Conservation (phyloP, 176 grass and related monocot species). For the Avena atlantica region DNA sequence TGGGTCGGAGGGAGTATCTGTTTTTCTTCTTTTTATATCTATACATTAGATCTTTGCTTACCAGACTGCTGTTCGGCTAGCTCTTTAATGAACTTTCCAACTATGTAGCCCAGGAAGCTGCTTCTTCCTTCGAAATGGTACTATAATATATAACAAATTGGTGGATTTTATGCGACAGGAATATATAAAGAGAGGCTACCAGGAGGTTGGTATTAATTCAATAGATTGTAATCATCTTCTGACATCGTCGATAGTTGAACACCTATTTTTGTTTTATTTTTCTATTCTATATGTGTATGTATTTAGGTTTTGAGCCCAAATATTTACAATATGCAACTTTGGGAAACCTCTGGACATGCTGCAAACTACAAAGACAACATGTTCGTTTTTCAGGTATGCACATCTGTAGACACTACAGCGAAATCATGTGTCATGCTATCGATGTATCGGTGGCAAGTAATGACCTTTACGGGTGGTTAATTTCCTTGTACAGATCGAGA, state of each 20-base stretch:
- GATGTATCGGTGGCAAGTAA: not conserved
- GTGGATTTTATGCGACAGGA: constrained; percentile 85
- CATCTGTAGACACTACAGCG: constrained; percentile 13
- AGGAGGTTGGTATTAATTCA: constrained; percentile 72
- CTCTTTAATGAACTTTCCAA: constrained; percentile 37
- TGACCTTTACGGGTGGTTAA: not conserved
- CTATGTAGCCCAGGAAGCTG: constrained; percentile 88
- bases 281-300: constrained; percentile 25
- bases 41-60: constrained; percentile 22
- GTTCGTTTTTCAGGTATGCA: constrained; percentile 92
- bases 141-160: constrained; percentile 96
- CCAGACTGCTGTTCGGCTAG: not conserved
- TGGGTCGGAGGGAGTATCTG: constrained; percentile 7
- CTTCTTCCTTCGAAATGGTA: constrained; percentile 95
- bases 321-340: constrained; percentile 99
- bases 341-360: constrained; percentile 98
- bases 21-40: not conserved
- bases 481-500: constrained; percentile 73
- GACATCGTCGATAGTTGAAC: not conserved
- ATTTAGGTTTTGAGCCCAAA: constrained; percentile 87
- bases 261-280: not conserved
- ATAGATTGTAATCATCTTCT: not conserved
- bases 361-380: constrained; percentile 99
- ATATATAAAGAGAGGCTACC: constrained; percentile 87
- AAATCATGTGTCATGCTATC: not conserved